phyloP scores from a whole-genome alignment of 345 rosid genomes.

The Eucalyptus microcorys region DNA sequence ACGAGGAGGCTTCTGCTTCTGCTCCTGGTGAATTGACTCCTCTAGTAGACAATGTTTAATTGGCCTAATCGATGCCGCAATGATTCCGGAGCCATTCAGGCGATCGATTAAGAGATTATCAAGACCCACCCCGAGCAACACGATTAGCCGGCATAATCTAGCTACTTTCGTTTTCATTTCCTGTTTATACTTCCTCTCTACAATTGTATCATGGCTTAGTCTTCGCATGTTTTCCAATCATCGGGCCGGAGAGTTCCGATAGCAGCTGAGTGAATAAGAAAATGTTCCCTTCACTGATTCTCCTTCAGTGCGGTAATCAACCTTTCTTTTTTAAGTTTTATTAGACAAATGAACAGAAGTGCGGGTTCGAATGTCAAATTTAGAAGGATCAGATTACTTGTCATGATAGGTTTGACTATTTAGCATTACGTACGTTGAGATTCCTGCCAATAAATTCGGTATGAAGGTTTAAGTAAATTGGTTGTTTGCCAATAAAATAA shows the following conservation, averaged over 20 bases:
- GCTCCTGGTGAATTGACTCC: neutral
- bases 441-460: neutral
- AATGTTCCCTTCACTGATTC: neutral
- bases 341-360: neutral
- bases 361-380: neutral
- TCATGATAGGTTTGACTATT: neutral
- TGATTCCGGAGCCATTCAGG: neutral
- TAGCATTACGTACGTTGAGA: neutral
- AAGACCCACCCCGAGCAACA: neutral
- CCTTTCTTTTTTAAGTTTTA: neutral
- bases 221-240: neutral
- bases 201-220: neutral
- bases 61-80: neutral
- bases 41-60: neutral
- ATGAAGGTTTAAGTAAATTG: neutral
- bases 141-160: neutral
- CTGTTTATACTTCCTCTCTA: neutral
- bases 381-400: neutral
- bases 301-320: neutral
- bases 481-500: neutral
- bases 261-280: neutral
- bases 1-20: neutral
- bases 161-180: neutral
- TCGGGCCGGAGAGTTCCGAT: neutral
- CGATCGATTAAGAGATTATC: neutral